These are phyloP conservation scores for Chamaecrista fasciculata DNA, from an alignment of 306 rosid species.

Conservation along the genomic window DNA sequence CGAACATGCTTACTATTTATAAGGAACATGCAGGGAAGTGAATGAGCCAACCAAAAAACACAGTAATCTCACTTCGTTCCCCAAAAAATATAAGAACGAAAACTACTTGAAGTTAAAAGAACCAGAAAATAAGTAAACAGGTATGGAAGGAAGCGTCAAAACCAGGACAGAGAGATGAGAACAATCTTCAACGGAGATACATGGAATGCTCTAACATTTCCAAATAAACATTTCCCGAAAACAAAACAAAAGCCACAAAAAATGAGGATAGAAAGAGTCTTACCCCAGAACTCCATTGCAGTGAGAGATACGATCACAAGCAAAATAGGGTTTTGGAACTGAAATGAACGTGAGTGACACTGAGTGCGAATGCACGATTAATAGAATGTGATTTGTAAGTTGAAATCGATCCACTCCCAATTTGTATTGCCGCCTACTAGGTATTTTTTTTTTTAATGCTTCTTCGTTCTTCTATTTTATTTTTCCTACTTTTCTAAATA, in stretches of 20 bases:
- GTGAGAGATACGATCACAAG: neutral
- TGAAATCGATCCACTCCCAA: too few species aligned
- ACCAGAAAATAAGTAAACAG: neutral
- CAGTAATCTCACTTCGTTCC: neutral
- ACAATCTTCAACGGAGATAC: neutral
- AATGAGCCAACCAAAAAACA: neutral
- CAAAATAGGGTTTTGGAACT: neutral
- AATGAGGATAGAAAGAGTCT: neutral
- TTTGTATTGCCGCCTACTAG: conserved; percentile 7
- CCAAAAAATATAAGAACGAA: neutral
- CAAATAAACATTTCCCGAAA: neutral
- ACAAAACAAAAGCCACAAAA: neutral
- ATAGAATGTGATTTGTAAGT: too few species aligned
- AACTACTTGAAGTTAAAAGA: neutral
- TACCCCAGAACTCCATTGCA: conserved; percentile 83
- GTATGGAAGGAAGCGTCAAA: neutral
- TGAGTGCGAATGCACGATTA: neutral
- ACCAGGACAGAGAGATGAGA: neutral
- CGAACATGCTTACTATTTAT: too few species aligned
- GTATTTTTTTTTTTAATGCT: neutral
- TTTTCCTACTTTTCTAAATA: too few species aligned
- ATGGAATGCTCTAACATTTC: neutral
- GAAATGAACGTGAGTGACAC: neutral
- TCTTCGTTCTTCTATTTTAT: neutral
- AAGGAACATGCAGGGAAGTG: neutral